A percentile compares a stretch with the other conserved stretches of the same genome.
Conservation (phyloP, 768 basidiomycete genomes). For the Pulveroboletus frians region DNA sequence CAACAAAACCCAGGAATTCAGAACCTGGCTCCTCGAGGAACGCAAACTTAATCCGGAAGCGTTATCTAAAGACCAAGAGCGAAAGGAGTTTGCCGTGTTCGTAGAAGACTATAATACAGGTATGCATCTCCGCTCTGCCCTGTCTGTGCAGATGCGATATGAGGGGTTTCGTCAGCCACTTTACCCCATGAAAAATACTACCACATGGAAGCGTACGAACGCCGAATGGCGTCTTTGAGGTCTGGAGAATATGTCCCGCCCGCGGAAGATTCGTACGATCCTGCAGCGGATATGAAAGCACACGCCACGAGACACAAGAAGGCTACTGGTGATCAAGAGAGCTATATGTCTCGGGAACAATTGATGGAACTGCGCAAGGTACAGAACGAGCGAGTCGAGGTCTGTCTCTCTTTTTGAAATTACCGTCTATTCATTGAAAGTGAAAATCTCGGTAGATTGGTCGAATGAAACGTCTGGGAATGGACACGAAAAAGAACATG, state of each 20-base stretch:
- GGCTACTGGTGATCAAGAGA: slow-evolving; percentile 59
- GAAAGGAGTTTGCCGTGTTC: slow-evolving; percentile 79
- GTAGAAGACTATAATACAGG: slow-evolving; percentile 84
- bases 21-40: slow-evolving; percentile 91
- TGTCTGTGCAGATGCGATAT: not conserved
- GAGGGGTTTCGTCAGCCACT: slow-evolving; percentile 51
- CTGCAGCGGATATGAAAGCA: slow-evolving; percentile 78
- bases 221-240: slow-evolving; percentile 77
- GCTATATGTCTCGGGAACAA: slow-evolving; percentile 74
- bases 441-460: slow-evolving; percentile 44
- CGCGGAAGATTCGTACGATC: slow-evolving; percentile 69
- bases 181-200: slow-evolving; percentile 95
- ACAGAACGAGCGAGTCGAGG: slow-evolving; percentile 81
- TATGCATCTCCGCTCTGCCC: slow-evolving; percentile 23
- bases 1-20: slow-evolving; percentile 80
- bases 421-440: not conserved
- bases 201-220: slow-evolving; percentile 80
- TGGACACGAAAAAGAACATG: slow-evolving; percentile 81
- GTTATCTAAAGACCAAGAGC: slow-evolving; percentile 76
- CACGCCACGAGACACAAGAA: slow-evolving; percentile 69
- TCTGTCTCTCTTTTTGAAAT: slow-evolving; percentile 26
- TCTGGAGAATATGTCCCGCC: slow-evolving; percentile 80
- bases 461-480: slow-evolving; percentile 82
- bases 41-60: slow-evolving; percentile 88
- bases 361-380: slow-evolving; percentile 75